Percentiles rank a stretch among this genome's conserved stretches.
Evolutionary conservation across 345 rosid genomes (phyloP).

Genomic region (Euphorbia pulcherrima): DNA sequence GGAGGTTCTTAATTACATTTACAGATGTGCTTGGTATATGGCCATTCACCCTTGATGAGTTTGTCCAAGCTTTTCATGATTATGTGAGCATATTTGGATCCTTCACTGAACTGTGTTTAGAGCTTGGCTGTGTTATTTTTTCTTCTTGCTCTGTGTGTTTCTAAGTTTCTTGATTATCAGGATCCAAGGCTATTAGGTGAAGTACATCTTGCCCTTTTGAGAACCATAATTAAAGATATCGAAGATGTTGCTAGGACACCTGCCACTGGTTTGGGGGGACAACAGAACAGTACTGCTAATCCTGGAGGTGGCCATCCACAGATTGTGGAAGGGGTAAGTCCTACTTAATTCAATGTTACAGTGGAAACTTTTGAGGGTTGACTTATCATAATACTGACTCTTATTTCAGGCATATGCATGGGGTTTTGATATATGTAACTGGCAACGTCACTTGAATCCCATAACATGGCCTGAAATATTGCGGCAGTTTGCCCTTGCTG

Average conservation of each 20-base stretch:
- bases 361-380: background rate
- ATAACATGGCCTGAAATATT: conserved; percentile 91
- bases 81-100: conserved; percentile 41
- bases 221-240: conserved; percentile 70
- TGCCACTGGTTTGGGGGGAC: conserved; percentile 52
- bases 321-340: conserved; percentile 80
- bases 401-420: conserved; percentile 71
- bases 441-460: conserved; percentile 69
- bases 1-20: conserved; percentile 83
- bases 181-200: conserved; percentile 80
- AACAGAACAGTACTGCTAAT: conserved; percentile 57
- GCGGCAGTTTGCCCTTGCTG: conserved; percentile 75
- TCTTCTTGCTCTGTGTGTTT: conserved; percentile 17
- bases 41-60: conserved; percentile 93
- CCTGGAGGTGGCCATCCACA: conserved; percentile 87
- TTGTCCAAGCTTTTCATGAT: conserved; percentile 86
- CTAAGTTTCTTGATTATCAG: conserved; percentile 33
- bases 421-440: conserved; percentile 84
- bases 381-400: background rate
- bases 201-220: conserved; percentile 69
- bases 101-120: background rate
- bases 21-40: conserved; percentile 79
- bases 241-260: conserved; percentile 71
- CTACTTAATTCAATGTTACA: background rate
- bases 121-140: background rate